Conservation (phyloP, 768 basidiomycete genomes). For the Clathrus columnatus region DNA sequence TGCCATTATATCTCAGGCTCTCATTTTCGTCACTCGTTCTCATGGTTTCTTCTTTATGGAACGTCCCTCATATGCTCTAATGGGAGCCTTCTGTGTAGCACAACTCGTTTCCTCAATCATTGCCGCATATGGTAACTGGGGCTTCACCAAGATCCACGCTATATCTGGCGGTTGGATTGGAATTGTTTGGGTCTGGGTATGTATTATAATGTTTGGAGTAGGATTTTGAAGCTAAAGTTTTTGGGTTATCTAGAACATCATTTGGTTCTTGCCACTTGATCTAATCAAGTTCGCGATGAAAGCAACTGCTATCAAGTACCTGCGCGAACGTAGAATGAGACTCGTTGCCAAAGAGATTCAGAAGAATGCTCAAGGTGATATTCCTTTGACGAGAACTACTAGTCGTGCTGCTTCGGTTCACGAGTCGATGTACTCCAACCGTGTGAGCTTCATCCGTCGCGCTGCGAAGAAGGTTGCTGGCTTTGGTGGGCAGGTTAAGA, state of each 20-base stretch:
- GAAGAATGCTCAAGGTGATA: slow-evolving; percentile 37
- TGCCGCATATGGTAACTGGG: slow-evolving; percentile 87
- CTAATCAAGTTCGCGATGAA: slow-evolving; percentile 96
- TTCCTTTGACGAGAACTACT: slow-evolving; percentile 77
- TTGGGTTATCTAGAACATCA: too few relatives aligned
- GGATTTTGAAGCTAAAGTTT: not conserved
- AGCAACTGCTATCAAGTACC: slow-evolving; percentile 77
- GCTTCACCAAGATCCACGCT: slow-evolving; percentile 74
- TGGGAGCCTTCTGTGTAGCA: slow-evolving; percentile 86
- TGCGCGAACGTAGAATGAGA: slow-evolving; percentile 56
- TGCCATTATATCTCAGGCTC: slow-evolving; percentile 96
- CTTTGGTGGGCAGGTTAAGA: slow-evolving; percentile 69
- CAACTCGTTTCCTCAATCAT: slow-evolving; percentile 95
- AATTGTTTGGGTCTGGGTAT: slow-evolving; percentile 93
- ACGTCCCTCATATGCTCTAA: slow-evolving; percentile 80
- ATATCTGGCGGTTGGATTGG: slow-evolving; percentile 95
- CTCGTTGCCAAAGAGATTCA: slow-evolving; percentile 27
- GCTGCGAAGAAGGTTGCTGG: slow-evolving; percentile 76
- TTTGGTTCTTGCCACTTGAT: slow-evolving; percentile 96
- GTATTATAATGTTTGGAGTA: slow-evolving; percentile 27
- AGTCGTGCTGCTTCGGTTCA: slow-evolving; percentile 86
- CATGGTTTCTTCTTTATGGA: slow-evolving; percentile 98
- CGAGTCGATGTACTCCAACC: slow-evolving; percentile 91
- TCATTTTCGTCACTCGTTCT: slow-evolving; percentile 94
- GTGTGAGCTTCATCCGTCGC: slow-evolving; percentile 86